These are phyloP conservation scores for Sclerotinia subarctica DNA, from an alignment of 2,329 filamentous ascomycete species.

Conservation along the genomic window DNA sequence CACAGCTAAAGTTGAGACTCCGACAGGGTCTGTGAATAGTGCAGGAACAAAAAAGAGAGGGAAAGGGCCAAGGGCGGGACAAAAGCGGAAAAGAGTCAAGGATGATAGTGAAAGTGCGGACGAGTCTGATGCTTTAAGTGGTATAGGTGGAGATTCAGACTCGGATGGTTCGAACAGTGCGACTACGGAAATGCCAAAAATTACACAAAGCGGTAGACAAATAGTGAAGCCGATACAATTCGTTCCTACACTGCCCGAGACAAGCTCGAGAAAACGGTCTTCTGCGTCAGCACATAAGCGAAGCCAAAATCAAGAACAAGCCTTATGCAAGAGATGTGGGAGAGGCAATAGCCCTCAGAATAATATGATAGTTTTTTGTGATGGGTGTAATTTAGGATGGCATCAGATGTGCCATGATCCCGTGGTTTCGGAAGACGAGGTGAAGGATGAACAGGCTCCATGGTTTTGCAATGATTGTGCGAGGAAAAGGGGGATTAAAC, in stretches of 20 bases:
- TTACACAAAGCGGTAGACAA: constrained; percentile 72
- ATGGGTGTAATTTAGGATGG: constrained; percentile 75
- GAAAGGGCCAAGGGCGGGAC: constrained; percentile 29
- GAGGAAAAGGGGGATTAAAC: constrained; percentile 46
- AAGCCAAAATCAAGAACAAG: constrained; percentile 52
- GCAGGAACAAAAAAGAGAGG: constrained; percentile 26
- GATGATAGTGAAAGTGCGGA: constrained; percentile 35
- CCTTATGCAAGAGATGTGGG: constrained; percentile 69
- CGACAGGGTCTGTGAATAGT: constrained; percentile 30
- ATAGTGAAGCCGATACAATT: constrained; percentile 64
- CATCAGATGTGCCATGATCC: constrained; percentile 81
- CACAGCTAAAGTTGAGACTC: constrained; percentile 22
- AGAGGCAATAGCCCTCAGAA: constrained; percentile 67
- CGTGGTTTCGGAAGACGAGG: constrained; percentile 65
- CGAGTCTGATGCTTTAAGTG: constrained; percentile 36
- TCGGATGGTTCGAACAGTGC: constrained; percentile 43
- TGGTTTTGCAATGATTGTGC: constrained; percentile 69
- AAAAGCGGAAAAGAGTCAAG: constrained; percentile 37
- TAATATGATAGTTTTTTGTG: constrained; percentile 84
- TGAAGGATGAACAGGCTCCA: constrained; percentile 62
- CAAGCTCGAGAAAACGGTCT: constrained; percentile 41
- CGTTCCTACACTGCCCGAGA: constrained; percentile 53
- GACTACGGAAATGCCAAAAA: constrained; percentile 55
- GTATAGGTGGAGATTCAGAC: constrained; percentile 40
- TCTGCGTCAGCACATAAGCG: constrained; percentile 48